A percentile compares a stretch with the other conserved stretches of the same genome.
Evolutionary conservation across 1,284 basidiomycete genomes (phyloP).

Genomic region (Ganoderma sp.): DNA sequence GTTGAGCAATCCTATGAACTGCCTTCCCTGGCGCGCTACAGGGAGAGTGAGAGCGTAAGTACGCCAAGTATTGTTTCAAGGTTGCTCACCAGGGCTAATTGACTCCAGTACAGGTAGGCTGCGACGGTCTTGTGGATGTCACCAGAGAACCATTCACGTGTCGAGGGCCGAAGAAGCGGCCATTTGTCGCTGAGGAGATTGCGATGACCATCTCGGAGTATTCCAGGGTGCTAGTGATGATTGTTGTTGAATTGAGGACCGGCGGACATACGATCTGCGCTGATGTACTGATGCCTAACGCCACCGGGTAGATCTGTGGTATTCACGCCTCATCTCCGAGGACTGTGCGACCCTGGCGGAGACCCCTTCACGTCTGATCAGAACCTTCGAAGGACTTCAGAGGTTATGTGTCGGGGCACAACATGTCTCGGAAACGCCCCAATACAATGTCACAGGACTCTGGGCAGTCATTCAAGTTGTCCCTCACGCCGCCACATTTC

Average conservation of each 20-base stretch:
- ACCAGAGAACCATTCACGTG: conserved; percentile 60
- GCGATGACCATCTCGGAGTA: background rate
- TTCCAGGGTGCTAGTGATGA: background rate
- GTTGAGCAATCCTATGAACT: conserved; percentile 57
- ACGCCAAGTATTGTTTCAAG: background rate
- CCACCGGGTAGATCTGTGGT: conserved; percentile 9
- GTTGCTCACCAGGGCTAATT: conserved; percentile 44
- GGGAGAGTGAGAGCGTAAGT: background rate
- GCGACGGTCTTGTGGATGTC: conserved; percentile 44
- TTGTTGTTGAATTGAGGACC: conserved; percentile 3
- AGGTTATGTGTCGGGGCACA: background rate
- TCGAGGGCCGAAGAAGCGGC: conserved; percentile 31
- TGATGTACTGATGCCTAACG: conserved; percentile 10
- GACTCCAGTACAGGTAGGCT: conserved; percentile 52
- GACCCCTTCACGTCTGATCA: conserved; percentile 8
- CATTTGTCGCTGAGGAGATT: conserved; percentile 5
- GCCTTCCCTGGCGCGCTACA: background rate
- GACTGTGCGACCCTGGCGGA: background rate
- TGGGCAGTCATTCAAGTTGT: background rate
- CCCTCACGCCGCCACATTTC: background rate
- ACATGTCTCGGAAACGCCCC: background rate
- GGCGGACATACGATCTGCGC: conserved; percentile 11
- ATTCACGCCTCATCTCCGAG: conserved; percentile 1
- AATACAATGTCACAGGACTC: background rate
- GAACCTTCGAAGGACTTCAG: background rate